Evolutionary conservation across 257 asterid species (phyloP).

Genomic region (Capsicum rhomboideum): DNA sequence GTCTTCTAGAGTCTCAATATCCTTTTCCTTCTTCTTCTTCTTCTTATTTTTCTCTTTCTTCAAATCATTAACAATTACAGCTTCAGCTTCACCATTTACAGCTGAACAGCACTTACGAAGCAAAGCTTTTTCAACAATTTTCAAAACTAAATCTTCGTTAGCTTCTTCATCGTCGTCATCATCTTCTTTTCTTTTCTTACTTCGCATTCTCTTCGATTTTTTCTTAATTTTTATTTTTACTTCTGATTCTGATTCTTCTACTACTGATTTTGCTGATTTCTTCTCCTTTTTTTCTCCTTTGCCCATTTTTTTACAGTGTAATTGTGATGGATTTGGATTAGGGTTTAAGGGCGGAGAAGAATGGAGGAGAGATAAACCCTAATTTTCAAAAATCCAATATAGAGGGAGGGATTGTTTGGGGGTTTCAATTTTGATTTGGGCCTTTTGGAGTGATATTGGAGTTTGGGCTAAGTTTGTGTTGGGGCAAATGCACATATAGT

Average conservation of each 20-base stretch:
- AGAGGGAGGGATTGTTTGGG: neutral
- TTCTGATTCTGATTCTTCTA: neutral
- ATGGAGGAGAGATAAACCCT: neutral
- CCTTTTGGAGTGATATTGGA: neutral
- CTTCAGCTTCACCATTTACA: neutral
- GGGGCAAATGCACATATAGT: neutral
- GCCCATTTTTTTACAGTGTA: neutral
- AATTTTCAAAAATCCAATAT: neutral
- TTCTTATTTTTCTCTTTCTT: no score
- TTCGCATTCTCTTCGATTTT: neutral
- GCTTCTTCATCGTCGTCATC: constrained; percentile 58
- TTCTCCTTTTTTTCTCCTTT: neutral
- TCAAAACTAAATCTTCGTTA: constrained; percentile 70
- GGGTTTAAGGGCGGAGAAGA: neutral
- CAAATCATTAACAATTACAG: constrained; percentile 25
- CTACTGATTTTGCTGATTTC: neutral
- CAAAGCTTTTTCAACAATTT: constrained; percentile 57
- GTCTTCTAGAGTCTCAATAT: constrained; percentile 15
- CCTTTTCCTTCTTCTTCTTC: constrained; percentile 23
- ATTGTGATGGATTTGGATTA: neutral
- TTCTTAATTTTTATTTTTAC: neutral
- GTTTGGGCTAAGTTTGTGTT: neutral
- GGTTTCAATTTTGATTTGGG: neutral
- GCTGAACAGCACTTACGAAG: constrained; percentile 13
- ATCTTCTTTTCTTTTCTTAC: neutral